Base-by-base conservation (phyloP, 192 early-diverging fungal genomes). In the Piromyces finnis region DNA sequence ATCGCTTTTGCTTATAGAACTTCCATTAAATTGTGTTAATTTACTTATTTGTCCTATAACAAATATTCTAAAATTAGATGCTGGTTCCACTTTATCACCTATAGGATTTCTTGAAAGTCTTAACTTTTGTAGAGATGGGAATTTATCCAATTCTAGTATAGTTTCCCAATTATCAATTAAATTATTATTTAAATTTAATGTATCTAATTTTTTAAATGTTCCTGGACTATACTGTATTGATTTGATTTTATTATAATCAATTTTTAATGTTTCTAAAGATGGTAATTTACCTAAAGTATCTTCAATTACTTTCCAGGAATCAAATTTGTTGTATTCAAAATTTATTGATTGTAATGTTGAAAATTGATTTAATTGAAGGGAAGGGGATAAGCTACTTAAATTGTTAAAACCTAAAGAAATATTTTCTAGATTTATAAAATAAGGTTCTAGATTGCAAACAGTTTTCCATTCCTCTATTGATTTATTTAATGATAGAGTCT, bases 331-430 rank as follows among this genome's bases (percentile, higher is more conserved):
- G 39, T 77, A 41, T 78, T 88, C 87, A 22, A 88, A 77, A 77
- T 86, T 84, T 16, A 88, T 79, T 29, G 84, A 26, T 32, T 77
- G 51, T 28, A 86, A 79, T 29, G 78, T 17, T 12, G 77, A 78
- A 51, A 87, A 84, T n/a, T 29, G 22, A 7, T 51, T 51, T 15
- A 18, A 18, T 51, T 51, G 41, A 22, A 51, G 41, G 17, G 6
- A 5, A 22, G 41, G 41, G 2, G 22, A 51, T 51, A 86, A 77
- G 2, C 41, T 37, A 17, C 22, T 27, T 1, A 87, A 32, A 9
- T 82, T 77, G 77, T 88, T 88, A 78, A 85, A 85, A n/a, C 85
- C 86, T n/a, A 87, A 77, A 79, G 85, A 84, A 28, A 88, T 80
- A 29, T 83, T 82, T 30, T 83, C 81, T 27, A 88, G 80, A n/a